These are phyloP conservation scores for Oropetium thomaeum DNA, from an alignment of 176 grass and related monocot species.

Conservation along the genomic window DNA sequence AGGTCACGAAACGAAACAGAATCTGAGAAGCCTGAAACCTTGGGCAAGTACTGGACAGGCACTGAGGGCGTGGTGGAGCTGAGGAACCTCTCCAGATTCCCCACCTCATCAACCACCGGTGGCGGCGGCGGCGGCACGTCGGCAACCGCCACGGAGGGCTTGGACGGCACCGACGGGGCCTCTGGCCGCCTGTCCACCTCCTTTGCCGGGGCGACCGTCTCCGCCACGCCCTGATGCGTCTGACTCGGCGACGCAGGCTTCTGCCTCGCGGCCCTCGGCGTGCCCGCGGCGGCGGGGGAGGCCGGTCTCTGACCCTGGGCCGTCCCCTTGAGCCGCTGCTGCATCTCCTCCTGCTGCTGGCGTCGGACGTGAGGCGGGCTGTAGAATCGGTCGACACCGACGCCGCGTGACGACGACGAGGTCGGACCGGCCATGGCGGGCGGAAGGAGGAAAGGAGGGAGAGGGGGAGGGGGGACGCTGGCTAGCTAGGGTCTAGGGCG, in stretches of 20 bases:
- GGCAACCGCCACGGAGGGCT: neutral
- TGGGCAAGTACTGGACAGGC: constrained; percentile 55
- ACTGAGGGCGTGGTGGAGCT: constrained; percentile 68
- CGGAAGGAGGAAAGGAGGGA: neutral
- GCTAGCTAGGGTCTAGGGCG: neutral
- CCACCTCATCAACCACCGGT: constrained; percentile 3
- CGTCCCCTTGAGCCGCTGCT: constrained; percentile 13
- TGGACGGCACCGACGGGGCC: neutral
- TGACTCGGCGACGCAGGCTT: neutral
- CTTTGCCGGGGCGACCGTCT: neutral
- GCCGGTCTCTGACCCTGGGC: constrained; percentile 14
- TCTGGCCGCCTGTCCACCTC: constrained; percentile 18
- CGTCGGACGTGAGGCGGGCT: constrained; percentile 62
- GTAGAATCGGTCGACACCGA: constrained; percentile 61
- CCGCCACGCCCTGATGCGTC: neutral
- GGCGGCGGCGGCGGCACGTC: neutral
- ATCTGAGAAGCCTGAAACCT: constrained; percentile 37
- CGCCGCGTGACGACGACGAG: constrained; percentile 29
- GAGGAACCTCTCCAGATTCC: constrained; percentile 80
- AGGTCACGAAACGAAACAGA: neutral
- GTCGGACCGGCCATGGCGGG: constrained; percentile 42
- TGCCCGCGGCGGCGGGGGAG: neutral
- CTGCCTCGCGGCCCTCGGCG: constrained; percentile 13
- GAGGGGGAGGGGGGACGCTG: neutral
- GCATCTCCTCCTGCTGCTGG: constrained; percentile 50